Evolutionary conservation across 805 yeast genomes (phyloP).

Genomic region (Candida maltosa): DNA sequence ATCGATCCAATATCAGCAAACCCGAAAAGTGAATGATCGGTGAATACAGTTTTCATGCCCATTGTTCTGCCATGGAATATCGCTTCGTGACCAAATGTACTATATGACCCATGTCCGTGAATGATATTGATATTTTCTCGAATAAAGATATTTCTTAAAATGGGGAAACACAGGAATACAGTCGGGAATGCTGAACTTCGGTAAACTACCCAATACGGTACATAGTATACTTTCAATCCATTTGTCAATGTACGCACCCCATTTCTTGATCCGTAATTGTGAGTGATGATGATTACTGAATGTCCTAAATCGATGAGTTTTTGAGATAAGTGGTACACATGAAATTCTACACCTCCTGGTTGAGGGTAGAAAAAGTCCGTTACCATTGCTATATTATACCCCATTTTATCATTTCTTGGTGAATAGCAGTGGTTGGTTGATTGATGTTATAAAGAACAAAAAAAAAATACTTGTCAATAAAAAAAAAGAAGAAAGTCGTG

Average conservation of each 20-base stretch:
- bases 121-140: slow-evolving; percentile 85
- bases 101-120: slow-evolving; percentile 92
- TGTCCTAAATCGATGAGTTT: slow-evolving; percentile 78
- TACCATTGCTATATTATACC: slow-evolving; percentile 61
- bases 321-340: slow-evolving; percentile 87
- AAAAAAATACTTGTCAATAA: slow-evolving; percentile 1
- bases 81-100: slow-evolving; percentile 85
- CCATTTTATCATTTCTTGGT: slow-evolving; percentile 16
- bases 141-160: slow-evolving; percentile 77
- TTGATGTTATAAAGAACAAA: background rate
- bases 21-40: slow-evolving; percentile 95
- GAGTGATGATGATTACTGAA: slow-evolving; percentile 83
- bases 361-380: slow-evolving; percentile 98
- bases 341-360: slow-evolving; percentile 97
- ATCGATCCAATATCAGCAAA: slow-evolving; percentile 83
- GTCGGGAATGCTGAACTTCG: slow-evolving; percentile 87
- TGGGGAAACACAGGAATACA: slow-evolving; percentile 83
- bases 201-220: slow-evolving; percentile 77
- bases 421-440: no score
- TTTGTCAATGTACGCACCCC: slow-evolving; percentile 84
- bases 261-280: slow-evolving; percentile 75
- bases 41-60: slow-evolving; percentile 89
- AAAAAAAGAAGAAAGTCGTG: slow-evolving; percentile 2
- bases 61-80: slow-evolving; percentile 87
- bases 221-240: slow-evolving; percentile 89